These are phyloP conservation scores for Corylus heterophylla DNA, from an alignment of 306 rosid genomes.

Conservation along the genomic window DNA sequence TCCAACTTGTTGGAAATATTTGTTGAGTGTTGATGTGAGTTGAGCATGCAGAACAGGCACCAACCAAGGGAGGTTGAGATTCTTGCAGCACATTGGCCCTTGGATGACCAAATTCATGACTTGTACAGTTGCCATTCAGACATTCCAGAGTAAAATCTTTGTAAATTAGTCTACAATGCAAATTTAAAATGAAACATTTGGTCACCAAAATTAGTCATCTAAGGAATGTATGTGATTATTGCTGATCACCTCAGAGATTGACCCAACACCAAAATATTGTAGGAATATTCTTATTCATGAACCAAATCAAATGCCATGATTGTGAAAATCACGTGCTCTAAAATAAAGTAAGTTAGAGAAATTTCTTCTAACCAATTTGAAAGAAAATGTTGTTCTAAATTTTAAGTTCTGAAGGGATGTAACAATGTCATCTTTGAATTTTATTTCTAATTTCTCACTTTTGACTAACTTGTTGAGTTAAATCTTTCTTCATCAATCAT, in stretches of 20 bases:
- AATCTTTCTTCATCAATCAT: not conserved
- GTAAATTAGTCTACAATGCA: not conserved
- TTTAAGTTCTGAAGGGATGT: constrained; percentile 4
- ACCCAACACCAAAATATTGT: constrained; percentile 6
- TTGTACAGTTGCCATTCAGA: not conserved
- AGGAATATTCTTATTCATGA: constrained; percentile 57
- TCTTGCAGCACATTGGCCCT: not conserved
- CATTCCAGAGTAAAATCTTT: not conserved
- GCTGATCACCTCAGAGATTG: too few species aligned
- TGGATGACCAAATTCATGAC: not conserved
- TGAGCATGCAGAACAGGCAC: not conserved
- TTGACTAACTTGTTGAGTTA: constrained; percentile 8
- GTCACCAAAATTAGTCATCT: not conserved
- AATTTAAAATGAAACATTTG: not conserved
- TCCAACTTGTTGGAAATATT: not conserved
- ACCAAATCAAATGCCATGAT: constrained; percentile 26
- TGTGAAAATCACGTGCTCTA: not conserved
- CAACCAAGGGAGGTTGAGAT: not conserved
- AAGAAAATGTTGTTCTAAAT: too few species aligned
- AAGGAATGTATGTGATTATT: too few species aligned
- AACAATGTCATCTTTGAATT: constrained; percentile 12
- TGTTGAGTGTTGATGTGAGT: not conserved
- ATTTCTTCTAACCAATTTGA: too few species aligned
- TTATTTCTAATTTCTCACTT: not conserved
- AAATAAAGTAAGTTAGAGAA: too few species aligned